phyloP scores from a whole-genome alignment of 306 rosid species.

The Hylodesmum podocarpum region DNA sequence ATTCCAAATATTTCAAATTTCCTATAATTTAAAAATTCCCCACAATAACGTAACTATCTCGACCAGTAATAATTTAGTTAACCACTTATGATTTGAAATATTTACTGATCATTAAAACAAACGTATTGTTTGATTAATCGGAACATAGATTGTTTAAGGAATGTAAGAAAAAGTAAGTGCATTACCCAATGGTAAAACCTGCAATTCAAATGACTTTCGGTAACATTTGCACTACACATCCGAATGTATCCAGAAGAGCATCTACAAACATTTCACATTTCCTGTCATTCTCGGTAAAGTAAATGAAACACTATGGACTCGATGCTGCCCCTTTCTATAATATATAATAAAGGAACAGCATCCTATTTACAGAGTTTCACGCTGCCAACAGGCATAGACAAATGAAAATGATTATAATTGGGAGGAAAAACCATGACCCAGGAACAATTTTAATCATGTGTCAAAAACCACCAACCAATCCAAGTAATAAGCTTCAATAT shows the following conservation, averaged over 20 bases:
- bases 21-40: too few species aligned
- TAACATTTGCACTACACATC: conserved; percentile 31
- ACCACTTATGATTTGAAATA: background rate
- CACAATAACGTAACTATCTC: too few species aligned
- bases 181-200: background rate
- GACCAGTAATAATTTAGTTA: background rate
- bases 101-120: background rate
- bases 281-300: conserved; percentile 19
- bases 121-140: background rate
- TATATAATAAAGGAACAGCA: conserved; percentile 45
- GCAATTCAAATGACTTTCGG: background rate
- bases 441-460: conserved; percentile 22
- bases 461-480: conserved; percentile 43
- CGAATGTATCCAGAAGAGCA: conserved; percentile 24
- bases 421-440: conserved; percentile 36
- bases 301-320: conserved; percentile 42
- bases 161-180: background rate
- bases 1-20: too few species aligned
- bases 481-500: conserved; percentile 45
- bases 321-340: conserved; percentile 43
- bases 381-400: conserved; percentile 53
- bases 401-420: conserved; percentile 39
- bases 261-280: conserved; percentile 34
- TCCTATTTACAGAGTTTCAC: conserved; percentile 67
- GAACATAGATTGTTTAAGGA: background rate